Evolutionary conservation across 257 asterid genomes (phyloP), one percentile per base, ranked within the genome.

Genomic region (Henckelia pumila): DNA sequence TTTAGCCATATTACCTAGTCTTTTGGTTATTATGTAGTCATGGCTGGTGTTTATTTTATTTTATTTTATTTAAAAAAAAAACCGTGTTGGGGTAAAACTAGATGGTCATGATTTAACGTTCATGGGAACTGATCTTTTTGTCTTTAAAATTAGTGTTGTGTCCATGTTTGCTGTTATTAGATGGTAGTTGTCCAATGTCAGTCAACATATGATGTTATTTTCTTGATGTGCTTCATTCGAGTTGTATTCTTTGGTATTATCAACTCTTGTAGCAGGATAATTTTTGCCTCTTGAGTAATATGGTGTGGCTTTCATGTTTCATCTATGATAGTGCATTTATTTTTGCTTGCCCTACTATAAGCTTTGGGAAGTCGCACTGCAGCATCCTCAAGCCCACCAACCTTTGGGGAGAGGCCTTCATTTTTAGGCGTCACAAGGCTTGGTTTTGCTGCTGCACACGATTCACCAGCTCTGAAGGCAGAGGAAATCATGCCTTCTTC

Each of bases 401-500:
- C 79, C 53, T 59, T 66, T 73, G 86, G 75, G 80, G 86, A 85
- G 66, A 80, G 84, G 67, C 86, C 69, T 9, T 80, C 84, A 23
- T 92, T 92, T 76, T 89, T 96, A 68, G 82, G 76, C 60, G 97
- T 92, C 63, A 91, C 98, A 8, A 83, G 87, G 88, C 88, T 92
- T 61, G 98, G 98, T 75, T 92, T 84, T 82, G 98, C 98, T 32
- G 89, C 98, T 40, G 97, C 85, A 33, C 85, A 84, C 76, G 97
- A 88, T 81, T 88, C 97, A 53, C 98, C 93, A 53, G 73, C 82
- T 50, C 67, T 85, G 73, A 85, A 71, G 67, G 25, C 49, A 5
- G 90, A 74, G 20, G 89, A 78, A 53, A 56, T 66, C 68, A 73
- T 61, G 57, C 60, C 80, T 30, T 44, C 73, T 32, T 65, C 50